These are phyloP conservation scores for Vitis hybrid DNA, from an alignment of 177 flowering plant species.

Conservation along the genomic window DNA sequence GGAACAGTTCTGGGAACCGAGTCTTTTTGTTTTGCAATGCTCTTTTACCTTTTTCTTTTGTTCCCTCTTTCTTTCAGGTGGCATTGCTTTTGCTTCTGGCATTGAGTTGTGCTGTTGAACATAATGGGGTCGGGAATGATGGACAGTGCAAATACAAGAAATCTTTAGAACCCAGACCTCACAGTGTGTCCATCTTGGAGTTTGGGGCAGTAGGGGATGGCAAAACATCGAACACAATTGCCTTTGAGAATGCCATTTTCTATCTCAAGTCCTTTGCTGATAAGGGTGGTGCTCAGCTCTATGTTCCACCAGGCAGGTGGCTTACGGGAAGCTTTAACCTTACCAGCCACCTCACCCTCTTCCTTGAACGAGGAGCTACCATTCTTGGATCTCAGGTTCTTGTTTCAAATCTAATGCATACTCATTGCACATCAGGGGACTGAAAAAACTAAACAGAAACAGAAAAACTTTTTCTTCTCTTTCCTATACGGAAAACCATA, in stretches of 20 bases:
- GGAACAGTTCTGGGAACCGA: too few species aligned
- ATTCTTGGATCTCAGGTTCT: slow-evolving; percentile 87
- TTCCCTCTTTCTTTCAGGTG: slow-evolving; percentile 33
- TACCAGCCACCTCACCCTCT: slow-evolving; percentile 92
- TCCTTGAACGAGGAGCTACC: slow-evolving; percentile 76
- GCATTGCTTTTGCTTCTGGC: slow-evolving; percentile 60
- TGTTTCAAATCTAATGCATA: not conserved
- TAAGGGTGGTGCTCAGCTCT: slow-evolving; percentile 94
- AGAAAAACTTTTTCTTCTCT: too few species aligned
- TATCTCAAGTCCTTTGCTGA: slow-evolving; percentile 89
- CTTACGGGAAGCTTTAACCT: slow-evolving; percentile 90
- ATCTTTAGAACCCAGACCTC: slow-evolving; percentile 68
- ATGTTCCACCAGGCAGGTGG: slow-evolving; percentile 90
- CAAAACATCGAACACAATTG: slow-evolving; percentile 79
- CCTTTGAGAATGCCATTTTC: slow-evolving; percentile 94
- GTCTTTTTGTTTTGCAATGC: too few species aligned
- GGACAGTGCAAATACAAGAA: slow-evolving; percentile 47
- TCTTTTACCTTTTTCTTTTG: slow-evolving; percentile 1
- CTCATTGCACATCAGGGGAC: too few species aligned
- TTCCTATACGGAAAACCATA: too few species aligned
- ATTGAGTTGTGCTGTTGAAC: slow-evolving; percentile 33
- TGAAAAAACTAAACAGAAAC: too few species aligned
- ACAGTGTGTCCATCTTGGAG: slow-evolving; percentile 87
- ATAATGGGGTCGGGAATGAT: slow-evolving; percentile 30
- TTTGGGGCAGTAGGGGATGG: slow-evolving; percentile 99